Conservation (phyloP, 495 filamentous ascomycete genomes). For the Corynascus novoguineensis region DNA sequence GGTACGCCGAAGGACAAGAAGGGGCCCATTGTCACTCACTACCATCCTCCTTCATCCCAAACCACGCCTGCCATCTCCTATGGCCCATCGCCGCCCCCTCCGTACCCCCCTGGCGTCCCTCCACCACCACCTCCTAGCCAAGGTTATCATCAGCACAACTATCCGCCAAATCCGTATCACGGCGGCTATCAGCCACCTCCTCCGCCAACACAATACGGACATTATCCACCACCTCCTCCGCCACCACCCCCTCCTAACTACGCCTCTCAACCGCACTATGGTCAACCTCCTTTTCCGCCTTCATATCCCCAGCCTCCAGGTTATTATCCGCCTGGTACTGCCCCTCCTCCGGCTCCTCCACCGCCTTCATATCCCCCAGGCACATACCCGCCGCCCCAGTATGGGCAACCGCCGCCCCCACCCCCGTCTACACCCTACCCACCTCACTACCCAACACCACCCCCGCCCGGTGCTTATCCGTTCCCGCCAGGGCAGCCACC, state of each 20-base stretch:
- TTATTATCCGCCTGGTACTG: slow-evolving; percentile 24
- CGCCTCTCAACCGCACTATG: slow-evolving; percentile 20
- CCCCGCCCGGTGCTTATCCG: slow-evolving; percentile 27
- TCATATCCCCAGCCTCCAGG: slow-evolving; percentile 24
- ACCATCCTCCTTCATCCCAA: slow-evolving; percentile 25
- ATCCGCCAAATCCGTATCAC: slow-evolving; percentile 21
- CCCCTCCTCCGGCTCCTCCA: slow-evolving; percentile 14
- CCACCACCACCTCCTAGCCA: slow-evolving; percentile 19
- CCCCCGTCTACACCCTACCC: slow-evolving; percentile 16
- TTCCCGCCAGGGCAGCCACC: slow-evolving; percentile 19
- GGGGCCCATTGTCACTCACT: slow-evolving; percentile 40
- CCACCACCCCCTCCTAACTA: slow-evolving; percentile 20
- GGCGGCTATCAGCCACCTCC: slow-evolving; percentile 12
- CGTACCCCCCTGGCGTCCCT: slow-evolving; percentile 26
- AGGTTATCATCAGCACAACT: slow-evolving; percentile 19
- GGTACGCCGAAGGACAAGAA: slow-evolving; percentile 29
- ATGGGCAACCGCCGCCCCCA: slow-evolving; percentile 24
- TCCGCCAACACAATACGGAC: slow-evolving; percentile 19
- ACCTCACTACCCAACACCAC: slow-evolving; percentile 18
- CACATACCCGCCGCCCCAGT: slow-evolving; percentile 24
- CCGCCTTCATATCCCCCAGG: slow-evolving; percentile 19
- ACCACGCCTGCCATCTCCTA: slow-evolving; percentile 17
- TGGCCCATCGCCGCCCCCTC: slow-evolving; percentile 24
- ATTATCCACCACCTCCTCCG: slow-evolving; percentile 17
- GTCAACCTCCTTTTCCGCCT: slow-evolving; percentile 22